These are phyloP conservation scores for Cavenderia fasciculata DNA, from an alignment of 78 protist genomes.

Conservation along the genomic window DNA sequence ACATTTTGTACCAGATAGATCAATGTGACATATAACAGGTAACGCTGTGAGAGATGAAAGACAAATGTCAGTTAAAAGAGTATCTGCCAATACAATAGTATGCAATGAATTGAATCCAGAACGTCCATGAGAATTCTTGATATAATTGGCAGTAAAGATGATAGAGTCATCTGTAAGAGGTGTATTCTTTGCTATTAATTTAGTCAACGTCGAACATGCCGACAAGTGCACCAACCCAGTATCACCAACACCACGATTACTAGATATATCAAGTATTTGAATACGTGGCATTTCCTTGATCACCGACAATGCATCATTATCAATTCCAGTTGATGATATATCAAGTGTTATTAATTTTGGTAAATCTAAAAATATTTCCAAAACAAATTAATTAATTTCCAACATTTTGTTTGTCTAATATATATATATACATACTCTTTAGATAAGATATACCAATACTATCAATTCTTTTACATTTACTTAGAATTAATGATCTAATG, in stretches of 20 bases:
- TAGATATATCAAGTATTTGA: slow-evolving; percentile 37
- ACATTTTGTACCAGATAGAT: slow-evolving; percentile 17
- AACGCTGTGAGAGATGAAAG: neutral
- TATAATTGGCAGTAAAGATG: neutral
- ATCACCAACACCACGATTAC: neutral
- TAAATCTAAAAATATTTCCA: neutral
- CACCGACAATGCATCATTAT: neutral
- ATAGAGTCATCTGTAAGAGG: slow-evolving; percentile 33
- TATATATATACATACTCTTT: neutral
- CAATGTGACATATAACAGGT: neutral
- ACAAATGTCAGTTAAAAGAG: slow-evolving; percentile 2
- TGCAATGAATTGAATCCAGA: neutral
- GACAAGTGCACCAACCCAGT: neutral
- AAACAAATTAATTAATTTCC: neutral
- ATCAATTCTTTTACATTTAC: slow-evolving; percentile 33
- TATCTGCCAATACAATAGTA: neutral
- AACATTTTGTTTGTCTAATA: no score
- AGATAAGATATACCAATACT: neutral
- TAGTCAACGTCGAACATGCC: neutral
- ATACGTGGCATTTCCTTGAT: slow-evolving; percentile 26
- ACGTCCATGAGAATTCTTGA: neutral
- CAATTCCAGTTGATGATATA: slow-evolving; percentile 6
- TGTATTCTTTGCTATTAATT: slow-evolving; percentile 25
- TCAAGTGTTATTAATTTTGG: slow-evolving; percentile 54
- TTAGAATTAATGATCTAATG: slow-evolving; percentile 34